Base-by-base conservation (phyloP, 257 asterid genomes). In the Solanum appendiculatum region DNA sequence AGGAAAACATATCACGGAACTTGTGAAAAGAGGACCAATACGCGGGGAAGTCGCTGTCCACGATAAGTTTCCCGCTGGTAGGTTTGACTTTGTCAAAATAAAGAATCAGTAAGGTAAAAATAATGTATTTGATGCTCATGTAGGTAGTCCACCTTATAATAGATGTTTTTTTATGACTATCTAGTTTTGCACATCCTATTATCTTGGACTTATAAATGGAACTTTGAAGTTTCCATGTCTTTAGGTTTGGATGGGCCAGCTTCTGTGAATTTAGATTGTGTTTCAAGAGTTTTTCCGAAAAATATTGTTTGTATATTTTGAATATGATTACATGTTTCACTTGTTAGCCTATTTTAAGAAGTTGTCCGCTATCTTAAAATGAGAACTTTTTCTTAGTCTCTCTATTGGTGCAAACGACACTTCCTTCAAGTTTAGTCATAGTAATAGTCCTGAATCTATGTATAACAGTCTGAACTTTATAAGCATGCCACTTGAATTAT, bases 31-130 rank as follows among this genome's bases (percentile, higher is more conserved):
- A 86, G 88, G 84, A 85, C 64, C 36, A 80, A 84, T 74, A 46
- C 70, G 87, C 85, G 85, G 63, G 34, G 90, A 77, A 88, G 87
- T 84, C 36, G 88, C 80, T 21, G 84, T 69, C 42, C 87, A 51
- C 75, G 86, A 87, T 70, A 85, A 85, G 56, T 68, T 87, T 88
- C 87, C 90, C 37, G 88, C 88, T 39, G 95, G 98, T 94, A 92
- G 68, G 89, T 60, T 72, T 87, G 84, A 56, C 84, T 90, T 81
- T 90, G 85, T 66, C 83, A 73, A 60, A 86, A 16, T 27, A 48
- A 48, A 48, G 56, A 5, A 86, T 84, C 68, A 46, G 81, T 20
- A 64, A 81, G 64, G 46, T 86, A 66, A 87, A 87, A 74, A 39
- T 90, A 85, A 73, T 81, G 48, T 74, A 16, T 29, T 64, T 54